Evolutionary conservation across 1,284 basidiomycete species (phyloP).

Genomic region (Rhodotorula mucilaginosa): DNA sequence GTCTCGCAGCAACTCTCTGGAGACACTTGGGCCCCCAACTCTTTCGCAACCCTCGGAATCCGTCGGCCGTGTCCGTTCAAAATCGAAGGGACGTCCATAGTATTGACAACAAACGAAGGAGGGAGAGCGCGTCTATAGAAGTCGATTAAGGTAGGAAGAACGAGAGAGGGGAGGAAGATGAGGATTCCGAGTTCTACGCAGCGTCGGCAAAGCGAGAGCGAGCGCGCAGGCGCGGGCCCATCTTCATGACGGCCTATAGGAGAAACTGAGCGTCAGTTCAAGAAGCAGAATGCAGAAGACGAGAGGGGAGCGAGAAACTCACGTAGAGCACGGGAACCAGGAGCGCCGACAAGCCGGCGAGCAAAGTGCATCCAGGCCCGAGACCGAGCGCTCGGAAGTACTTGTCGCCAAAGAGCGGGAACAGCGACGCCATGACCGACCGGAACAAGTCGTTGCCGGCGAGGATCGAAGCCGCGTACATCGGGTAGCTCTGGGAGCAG

Average conservation of each 20-base stretch:
- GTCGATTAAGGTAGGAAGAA: neutral
- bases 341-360: slow-evolving; percentile 44
- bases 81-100: too few relatives aligned
- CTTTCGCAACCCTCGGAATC: too few relatives aligned
- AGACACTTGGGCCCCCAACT: too few relatives aligned
- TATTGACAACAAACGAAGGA: too few relatives aligned
- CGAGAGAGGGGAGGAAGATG: neutral
- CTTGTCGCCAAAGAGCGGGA: slow-evolving; percentile 45
- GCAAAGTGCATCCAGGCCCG: slow-evolving; percentile 43
- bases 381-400: slow-evolving; percentile 44
- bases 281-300: too few relatives aligned
- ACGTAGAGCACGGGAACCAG: slow-evolving; percentile 43
- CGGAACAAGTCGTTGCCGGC: slow-evolving; percentile 42
- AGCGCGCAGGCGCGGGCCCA: slow-evolving; percentile 18
- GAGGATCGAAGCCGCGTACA: slow-evolving; percentile 36
- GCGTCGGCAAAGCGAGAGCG: slow-evolving; percentile 12
- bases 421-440: slow-evolving; percentile 19
- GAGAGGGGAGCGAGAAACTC: neutral
- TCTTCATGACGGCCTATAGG: slow-evolving; percentile 11
- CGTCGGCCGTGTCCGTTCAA: too few relatives aligned
- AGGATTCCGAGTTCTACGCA: neutral
- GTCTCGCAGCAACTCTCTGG: too few relatives aligned
- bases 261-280: neutral
- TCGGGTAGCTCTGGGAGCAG: slow-evolving; percentile 18
- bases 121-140: neutral